Evolutionary conservation across 805 yeast genomes (phyloP), one percentile per base, ranked within the genome.

Genomic region (Myxozyma mucilagina): DNA sequence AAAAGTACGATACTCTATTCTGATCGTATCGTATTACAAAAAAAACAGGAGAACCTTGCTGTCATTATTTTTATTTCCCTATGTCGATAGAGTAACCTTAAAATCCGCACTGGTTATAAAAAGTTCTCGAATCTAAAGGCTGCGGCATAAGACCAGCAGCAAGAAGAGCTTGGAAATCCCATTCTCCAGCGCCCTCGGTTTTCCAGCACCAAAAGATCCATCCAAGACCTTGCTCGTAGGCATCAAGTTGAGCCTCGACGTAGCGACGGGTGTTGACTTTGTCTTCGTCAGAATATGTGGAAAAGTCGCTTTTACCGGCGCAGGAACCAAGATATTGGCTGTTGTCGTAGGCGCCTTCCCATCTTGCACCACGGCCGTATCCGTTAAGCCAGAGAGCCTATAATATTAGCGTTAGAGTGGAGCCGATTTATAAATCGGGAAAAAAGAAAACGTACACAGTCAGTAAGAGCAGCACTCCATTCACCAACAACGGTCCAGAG

Each of bases 191-290:
- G 41, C 55, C 47, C 76, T 92, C 97, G 32, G 96, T 88, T 80
- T 91, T 92, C 87, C 90, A 91, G 73, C 87, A 84, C 97, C 97
- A 92, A 79, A 89, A 87, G 60, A 90, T 82, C 97, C 97, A 92
- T 36, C 98, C 98, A 39, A 79, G 82, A n/a, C 84, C 55, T 68
- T 81, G 81, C 69, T 86, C 89, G 71, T 80, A 86, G 1, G 97
- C 90, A 72, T 92, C 97, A 71, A 92, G 77, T 79, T 92, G 97
- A 52, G 97, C 96, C 77, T 92, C 97, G 53, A 91, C 79, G 72
- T 80, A 90, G 68, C 77, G 80, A 74, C 97, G 85, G 50, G 86
- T 82, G 66, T 84, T 78, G 29, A 69, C 70, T 72, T 80, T 83
- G 70, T 82, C 81, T 43, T 82, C 80, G 9, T 76, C 79, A 6